Evolutionary conservation across 2,329 filamentous ascomycete genomes (phyloP).

Genomic region (Pyrenophora teres): DNA sequence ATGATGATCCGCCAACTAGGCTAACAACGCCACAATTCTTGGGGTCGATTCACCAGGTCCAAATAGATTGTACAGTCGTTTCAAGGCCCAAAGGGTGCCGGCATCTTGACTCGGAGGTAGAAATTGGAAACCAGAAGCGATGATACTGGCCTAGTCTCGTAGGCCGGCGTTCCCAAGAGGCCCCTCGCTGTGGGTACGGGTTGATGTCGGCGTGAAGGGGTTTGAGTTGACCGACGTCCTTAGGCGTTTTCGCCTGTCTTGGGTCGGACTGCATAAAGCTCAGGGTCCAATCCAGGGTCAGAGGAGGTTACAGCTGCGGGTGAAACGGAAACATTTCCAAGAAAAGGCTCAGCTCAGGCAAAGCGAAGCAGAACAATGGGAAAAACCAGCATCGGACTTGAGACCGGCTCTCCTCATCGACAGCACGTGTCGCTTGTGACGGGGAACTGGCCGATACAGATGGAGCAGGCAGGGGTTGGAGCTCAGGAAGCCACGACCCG

Average conservation of each 20-base stretch:
- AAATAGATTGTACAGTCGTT: constrained; percentile 3
- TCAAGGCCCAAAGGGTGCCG: background rate
- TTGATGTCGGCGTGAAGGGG: constrained; percentile 17
- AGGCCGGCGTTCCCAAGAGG: background rate
- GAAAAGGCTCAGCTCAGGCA: constrained; percentile 2
- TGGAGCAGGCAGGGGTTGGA: constrained; percentile 3
- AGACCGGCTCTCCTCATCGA: constrained; percentile 33
- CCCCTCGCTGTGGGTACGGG: background rate
- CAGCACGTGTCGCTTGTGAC: constrained; percentile 9
- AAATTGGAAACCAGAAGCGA: too few species aligned
- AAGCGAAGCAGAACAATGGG: constrained; percentile 1
- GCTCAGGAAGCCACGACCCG: background rate
- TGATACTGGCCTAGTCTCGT: too few species aligned
- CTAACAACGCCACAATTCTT: background rate
- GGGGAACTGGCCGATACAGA: background rate
- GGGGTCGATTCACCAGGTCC: background rate
- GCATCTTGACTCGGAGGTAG: background rate
- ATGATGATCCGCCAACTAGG: background rate
- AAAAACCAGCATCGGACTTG: constrained; percentile 19
- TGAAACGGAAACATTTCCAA: constrained; percentile 1
- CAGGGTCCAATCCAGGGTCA: constrained; percentile 6
- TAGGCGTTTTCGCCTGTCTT: background rate
- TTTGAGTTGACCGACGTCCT: constrained; percentile 13
- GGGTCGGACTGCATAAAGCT: background rate
- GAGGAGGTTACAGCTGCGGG: constrained; percentile 13